A percentile compares a stretch with the other conserved stretches of the same genome.
phyloP scores from a whole-genome alignment of 2,329 filamentous ascomycete genomes.

The Byssochlamys sp. region DNA sequence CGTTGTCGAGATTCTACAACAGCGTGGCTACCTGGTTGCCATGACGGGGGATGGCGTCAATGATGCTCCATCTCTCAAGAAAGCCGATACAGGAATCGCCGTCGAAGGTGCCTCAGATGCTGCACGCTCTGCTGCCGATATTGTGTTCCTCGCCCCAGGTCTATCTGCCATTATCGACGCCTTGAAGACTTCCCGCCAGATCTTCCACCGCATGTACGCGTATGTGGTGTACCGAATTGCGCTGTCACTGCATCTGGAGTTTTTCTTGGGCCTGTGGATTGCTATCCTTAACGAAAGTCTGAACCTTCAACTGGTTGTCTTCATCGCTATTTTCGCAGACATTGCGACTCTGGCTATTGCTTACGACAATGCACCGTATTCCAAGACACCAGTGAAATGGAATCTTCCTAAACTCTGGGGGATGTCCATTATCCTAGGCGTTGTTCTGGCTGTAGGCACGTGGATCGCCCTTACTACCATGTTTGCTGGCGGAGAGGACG shows the following conservation, averaged over 20 bases:
- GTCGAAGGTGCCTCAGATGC: constrained; percentile 87
- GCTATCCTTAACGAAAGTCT: constrained; percentile 74
- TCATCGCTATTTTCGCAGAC: constrained; percentile 90
- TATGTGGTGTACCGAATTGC: constrained; percentile 95
- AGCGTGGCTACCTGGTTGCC: constrained; percentile 84
- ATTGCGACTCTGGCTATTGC: constrained; percentile 85
- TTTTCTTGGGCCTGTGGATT: constrained; percentile 87
- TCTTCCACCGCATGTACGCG: constrained; percentile 94
- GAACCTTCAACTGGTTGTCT: constrained; percentile 79
- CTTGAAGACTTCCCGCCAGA: constrained; percentile 83
- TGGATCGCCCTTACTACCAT: constrained; percentile 87
- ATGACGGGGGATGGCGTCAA: constrained; percentile 70
- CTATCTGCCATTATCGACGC: constrained; percentile 87
- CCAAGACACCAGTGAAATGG: constrained; percentile 82
- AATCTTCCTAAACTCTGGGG: constrained; percentile 90
- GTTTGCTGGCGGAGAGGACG: constrained; percentile 55
- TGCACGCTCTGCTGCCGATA: constrained; percentile 82
- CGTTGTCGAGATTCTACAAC: constrained; percentile 84
- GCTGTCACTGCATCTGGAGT: constrained; percentile 79
- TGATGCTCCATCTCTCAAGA: constrained; percentile 46
- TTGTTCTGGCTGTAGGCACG: constrained; percentile 71
- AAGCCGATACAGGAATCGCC: constrained; percentile 86
- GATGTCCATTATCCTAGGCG: constrained; percentile 74
- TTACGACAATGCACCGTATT: constrained; percentile 85
- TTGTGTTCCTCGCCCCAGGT: constrained; percentile 85